Evolutionary conservation across 768 basidiomycete genomes (phyloP), one percentile per base, ranked within the genome.

Genomic region (Piloderma croceum): DNA sequence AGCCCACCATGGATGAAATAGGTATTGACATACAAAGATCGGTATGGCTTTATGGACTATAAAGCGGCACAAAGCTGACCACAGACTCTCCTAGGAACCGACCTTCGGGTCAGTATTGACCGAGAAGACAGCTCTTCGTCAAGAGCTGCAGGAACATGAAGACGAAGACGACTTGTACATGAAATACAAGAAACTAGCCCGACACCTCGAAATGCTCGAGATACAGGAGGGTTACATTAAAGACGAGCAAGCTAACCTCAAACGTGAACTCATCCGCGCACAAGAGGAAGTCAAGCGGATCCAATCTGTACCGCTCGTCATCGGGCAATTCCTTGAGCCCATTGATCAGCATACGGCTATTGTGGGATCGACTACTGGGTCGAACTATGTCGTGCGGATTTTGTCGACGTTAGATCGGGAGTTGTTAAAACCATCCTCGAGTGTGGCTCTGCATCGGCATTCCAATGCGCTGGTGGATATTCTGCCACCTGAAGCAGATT

Each of bases 211-310:
- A 58, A 90, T 99, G 70, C 80, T 98, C 25, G 86, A 90, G 38
- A 90, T 91, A 20, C 84, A 86, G 55, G 88, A 97, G 65, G 87
- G 86, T 66, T 99, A 98, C 61, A 96, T 99, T 65, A 94, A 98
- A 60, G 94, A 99, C 53, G 96, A 99, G 62, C 93, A 96, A 55
- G 89, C 89, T 12, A 97, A 97, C 57, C 79, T 99, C 41, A 94
- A 98, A 63, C 83, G 94, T 36, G 96, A 99, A 65, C 83, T 99
- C 46, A 87, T 98, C 50, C 90, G 96, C 42, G 96, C 96, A 1
- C 96, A 99, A 59, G 96, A 99, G 62, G 96, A 99, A 67, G 96
- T 99, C 58, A 96, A 97, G 67, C 88, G 96, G 43, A 99, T 99
- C 60, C 92, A 98, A 67, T 90, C 90, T 39, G 96, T 99, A 5